Evolutionary conservation across 768 basidiomycete genomes (phyloP).

Genomic region (Tubosaeta sp.): DNA sequence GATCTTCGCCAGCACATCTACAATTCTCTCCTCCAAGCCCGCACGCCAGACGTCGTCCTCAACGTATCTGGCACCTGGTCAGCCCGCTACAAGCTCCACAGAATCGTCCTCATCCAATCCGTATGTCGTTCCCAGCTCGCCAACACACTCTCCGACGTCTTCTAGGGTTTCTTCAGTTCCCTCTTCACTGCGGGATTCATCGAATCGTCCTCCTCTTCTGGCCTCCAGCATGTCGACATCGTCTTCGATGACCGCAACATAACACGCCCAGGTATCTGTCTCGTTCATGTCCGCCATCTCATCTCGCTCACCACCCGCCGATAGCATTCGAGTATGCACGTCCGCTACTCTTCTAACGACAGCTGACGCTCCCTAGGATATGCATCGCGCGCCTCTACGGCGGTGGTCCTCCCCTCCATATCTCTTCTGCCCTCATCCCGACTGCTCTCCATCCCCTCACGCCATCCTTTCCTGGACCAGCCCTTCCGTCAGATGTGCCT

Average conservation of each 20-base stretch:
- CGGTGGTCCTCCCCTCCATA: slow-evolving; percentile 70
- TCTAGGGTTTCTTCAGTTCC: slow-evolving; percentile 83
- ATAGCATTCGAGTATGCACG: slow-evolving; percentile 82
- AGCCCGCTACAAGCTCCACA: slow-evolving; percentile 75
- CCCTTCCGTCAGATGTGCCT: slow-evolving; percentile 33
- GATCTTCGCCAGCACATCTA: slow-evolving; percentile 77
- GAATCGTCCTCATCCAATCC: slow-evolving; percentile 84
- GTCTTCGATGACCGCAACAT: slow-evolving; percentile 84
- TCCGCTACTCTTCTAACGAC: background rate
- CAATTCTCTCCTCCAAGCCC: slow-evolving; percentile 61
- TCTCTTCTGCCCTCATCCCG: slow-evolving; percentile 63
- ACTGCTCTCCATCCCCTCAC: slow-evolving; percentile 68
- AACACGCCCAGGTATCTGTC: slow-evolving; percentile 69
- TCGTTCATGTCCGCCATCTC: background rate
- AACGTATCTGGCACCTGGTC: slow-evolving; percentile 63
- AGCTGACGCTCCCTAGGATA: slow-evolving; percentile 45
- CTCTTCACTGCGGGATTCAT: slow-evolving; percentile 80
- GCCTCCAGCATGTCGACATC: slow-evolving; percentile 57
- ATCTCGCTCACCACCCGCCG: slow-evolving; percentile 8
- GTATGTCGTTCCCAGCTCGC: slow-evolving; percentile 41
- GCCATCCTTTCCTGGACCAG: slow-evolving; percentile 47
- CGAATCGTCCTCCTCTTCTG: slow-evolving; percentile 44
- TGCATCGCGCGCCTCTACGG: slow-evolving; percentile 87
- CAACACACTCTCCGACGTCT: slow-evolving; percentile 2
- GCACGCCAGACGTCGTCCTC: slow-evolving; percentile 76